Conservation (phyloP, 1,284 basidiomycete genomes). For the Cryptococcus sp. region DNA sequence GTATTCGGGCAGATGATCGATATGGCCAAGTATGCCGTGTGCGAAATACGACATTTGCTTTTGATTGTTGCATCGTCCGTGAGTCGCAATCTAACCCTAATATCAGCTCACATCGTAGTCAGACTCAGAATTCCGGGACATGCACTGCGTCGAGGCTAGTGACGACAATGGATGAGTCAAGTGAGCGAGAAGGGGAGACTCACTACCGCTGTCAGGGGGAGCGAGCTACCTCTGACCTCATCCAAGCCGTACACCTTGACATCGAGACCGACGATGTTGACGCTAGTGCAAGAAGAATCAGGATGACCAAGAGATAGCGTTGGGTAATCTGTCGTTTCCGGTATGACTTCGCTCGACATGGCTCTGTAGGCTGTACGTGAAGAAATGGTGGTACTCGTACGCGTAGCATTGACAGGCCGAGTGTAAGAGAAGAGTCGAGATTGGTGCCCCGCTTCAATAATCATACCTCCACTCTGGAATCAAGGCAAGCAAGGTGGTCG, state of each 20-base stretch:
- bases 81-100: conserved; percentile 41
- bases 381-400: too few species aligned
- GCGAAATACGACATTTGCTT: conserved; percentile 37
- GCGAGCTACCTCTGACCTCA: conserved; percentile 25
- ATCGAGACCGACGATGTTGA: conserved; percentile 31
- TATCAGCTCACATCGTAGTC: too few species aligned
- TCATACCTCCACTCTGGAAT: too few species aligned
- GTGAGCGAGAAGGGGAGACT: conserved; percentile 8
- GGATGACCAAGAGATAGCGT: conserved; percentile 24
- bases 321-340: conserved; percentile 28
- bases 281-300: conserved; percentile 3
- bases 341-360: neutral
- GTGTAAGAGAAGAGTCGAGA: too few species aligned
- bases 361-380: too few species aligned
- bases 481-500: too few species aligned
- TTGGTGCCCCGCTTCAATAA: too few species aligned
- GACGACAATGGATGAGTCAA: too few species aligned
- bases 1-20: conserved; percentile 6
- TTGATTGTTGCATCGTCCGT: conserved; percentile 36
- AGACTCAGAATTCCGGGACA: too few species aligned
- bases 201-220: conserved; percentile 34
- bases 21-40: conserved; percentile 31
- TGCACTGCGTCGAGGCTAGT: too few species aligned
- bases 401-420: too few species aligned
- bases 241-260: conserved; percentile 39